Evolutionary conservation across 164 flowering plant species (phyloP).

Genomic region (Akebia trifoliata): DNA sequence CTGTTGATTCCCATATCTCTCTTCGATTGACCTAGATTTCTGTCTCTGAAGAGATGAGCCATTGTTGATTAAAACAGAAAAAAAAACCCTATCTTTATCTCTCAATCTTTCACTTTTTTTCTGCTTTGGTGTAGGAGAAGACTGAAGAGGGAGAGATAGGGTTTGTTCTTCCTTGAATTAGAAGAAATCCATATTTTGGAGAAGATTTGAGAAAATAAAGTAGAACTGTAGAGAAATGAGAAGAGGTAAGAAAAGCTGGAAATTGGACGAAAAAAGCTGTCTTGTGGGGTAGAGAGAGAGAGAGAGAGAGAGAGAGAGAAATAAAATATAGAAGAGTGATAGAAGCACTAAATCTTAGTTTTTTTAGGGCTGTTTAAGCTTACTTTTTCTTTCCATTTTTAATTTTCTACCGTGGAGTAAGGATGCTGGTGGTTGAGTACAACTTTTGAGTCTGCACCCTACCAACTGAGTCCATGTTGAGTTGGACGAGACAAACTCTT

Average conservation of each 20-base stretch:
- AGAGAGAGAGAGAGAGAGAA: too few species aligned
- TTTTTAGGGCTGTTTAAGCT: too few species aligned
- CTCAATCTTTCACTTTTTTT: neutral
- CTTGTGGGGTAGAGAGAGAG: neutral
- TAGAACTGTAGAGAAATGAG: neutral
- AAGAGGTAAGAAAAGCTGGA: conserved; percentile 3
- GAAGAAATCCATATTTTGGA: conserved; percentile 1
- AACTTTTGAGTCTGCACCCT: too few species aligned
- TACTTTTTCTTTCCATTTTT: too few species aligned
- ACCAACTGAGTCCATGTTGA: too few species aligned
- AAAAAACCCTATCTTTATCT: neutral
- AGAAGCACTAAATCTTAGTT: too few species aligned
- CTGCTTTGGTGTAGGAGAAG: neutral
- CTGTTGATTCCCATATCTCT: conserved; percentile 26
- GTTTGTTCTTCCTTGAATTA: conserved; percentile 5
- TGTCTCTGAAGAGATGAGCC: conserved; percentile 74
- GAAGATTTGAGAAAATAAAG: neutral
- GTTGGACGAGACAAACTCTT: too few species aligned
- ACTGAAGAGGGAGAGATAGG: conserved; percentile 14
- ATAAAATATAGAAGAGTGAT: too few species aligned
- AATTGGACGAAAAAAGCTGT: conserved; percentile 1
- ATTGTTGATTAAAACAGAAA: too few species aligned
- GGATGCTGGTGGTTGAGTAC: too few species aligned
- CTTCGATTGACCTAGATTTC: conserved; percentile 56
- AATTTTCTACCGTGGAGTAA: too few species aligned